Conservation (phyloP, 1,139 yeast species). For the Williopsis jadinii region DNA sequence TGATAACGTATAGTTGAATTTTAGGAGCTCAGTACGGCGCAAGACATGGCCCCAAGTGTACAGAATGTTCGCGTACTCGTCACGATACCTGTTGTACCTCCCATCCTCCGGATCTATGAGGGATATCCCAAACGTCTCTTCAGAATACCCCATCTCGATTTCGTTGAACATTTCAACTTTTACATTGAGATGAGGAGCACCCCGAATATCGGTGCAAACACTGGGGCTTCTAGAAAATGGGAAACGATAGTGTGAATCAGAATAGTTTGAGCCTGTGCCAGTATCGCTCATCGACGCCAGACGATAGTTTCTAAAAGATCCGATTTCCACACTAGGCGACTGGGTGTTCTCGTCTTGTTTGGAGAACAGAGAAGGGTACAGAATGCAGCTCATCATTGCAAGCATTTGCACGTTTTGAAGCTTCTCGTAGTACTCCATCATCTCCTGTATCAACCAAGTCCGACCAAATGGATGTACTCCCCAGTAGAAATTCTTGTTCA, state of each 20-base stretch:
- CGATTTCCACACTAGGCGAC: conserved; percentile 1
- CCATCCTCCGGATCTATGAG: conserved; percentile 41
- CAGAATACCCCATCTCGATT: conserved; percentile 48
- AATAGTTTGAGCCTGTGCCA: conserved; percentile 8
- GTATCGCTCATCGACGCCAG: conserved; percentile 15
- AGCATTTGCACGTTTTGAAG: conserved; percentile 78
- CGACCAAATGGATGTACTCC: conserved; percentile 79
- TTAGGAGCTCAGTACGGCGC: conserved; percentile 68
- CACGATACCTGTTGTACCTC: conserved; percentile 47
- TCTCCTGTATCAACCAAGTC: conserved; percentile 59
- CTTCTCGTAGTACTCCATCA: conserved; percentile 59
- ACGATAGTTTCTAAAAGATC: conserved; percentile 8
- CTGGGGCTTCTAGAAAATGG: conserved; percentile 20
- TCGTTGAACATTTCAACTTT: conserved; percentile 49
- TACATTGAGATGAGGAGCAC: conserved; percentile 25
- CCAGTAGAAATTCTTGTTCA: conserved; percentile 50
- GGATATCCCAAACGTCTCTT: conserved; percentile 37
- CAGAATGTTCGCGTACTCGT: conserved; percentile 73
- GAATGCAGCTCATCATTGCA: conserved; percentile 77
- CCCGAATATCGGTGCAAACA: conserved; percentile 4
- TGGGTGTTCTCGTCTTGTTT: conserved; percentile 3
- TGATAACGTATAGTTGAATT: conserved; percentile 48
- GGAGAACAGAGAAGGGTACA: conserved; percentile 8
- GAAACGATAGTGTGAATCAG: conserved; percentile 12
- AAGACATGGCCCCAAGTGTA: conserved; percentile 80